Evolutionary conservation across 257 asterid species (phyloP), one percentile per base, ranked within the genome.

Genomic region (Nicotiana attenuata): DNA sequence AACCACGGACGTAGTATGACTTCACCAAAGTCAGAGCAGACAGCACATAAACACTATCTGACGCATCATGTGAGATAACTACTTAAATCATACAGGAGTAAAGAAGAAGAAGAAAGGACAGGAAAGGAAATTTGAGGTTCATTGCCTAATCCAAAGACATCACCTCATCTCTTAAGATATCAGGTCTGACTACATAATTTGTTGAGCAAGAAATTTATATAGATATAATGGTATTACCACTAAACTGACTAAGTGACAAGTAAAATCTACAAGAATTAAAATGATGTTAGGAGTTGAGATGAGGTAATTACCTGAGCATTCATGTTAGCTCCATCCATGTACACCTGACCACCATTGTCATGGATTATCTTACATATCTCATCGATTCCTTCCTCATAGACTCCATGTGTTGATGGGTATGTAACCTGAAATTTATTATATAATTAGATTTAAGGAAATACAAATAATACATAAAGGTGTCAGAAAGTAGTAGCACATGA

Each of bases 301-400:
- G 45, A 50, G 41, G 41, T 73, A 50, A 80, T 19, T 90, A 96
- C 99, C 98, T 96, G 99, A 79, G 99, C 99, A 52, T 96, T 96
- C 99, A 96, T 96, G 97, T 96, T 96, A 76, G 99, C 99, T 88
- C 99, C 99, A 83, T 96, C 99, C 98, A 94, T 96, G 92, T 96
- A 96, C 63, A 96, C 99, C 89, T 96, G 99, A 81, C 99, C 99
- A 61, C 98, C 98, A 68, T 96, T 94, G 78, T 96, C 96, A 55
- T 96, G 99, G 90, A 96, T 94, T 75, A 96, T 93, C 88, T 90
- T 91, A 88, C 99, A 96, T 64, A 96, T 96, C 85, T 94, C 98
- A 81, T 94, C 99, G 65, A 96, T 93, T 52, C 98, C 98, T 90
- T 96, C 98, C 91, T 96, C 99, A 50, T 94, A 96, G 56, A 96